These are phyloP conservation scores for Kockovaella imperatae DNA, from an alignment of 768 basidiomycete genomes.

Conservation along the genomic window DNA sequence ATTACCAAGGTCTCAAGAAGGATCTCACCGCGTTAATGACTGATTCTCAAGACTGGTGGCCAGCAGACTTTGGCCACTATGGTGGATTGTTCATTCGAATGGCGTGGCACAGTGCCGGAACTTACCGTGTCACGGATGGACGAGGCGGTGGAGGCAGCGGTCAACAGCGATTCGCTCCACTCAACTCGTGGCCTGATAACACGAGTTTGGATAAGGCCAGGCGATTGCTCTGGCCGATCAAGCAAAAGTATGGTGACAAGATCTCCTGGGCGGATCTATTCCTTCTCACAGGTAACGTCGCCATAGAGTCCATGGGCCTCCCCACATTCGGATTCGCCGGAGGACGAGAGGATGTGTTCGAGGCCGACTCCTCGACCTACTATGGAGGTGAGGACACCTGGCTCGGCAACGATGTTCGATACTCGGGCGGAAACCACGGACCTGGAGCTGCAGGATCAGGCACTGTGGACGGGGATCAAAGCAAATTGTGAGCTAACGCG, in stretches of 20 bases:
- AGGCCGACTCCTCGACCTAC: constrained; percentile 7
- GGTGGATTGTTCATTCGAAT: constrained; percentile 5
- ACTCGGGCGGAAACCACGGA: constrained; percentile 1
- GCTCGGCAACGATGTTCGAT: constrained; percentile 5
- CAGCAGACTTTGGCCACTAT: constrained; percentile 7
- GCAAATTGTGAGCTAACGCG: too few relatives aligned
- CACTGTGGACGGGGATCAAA: constrained; percentile 2
- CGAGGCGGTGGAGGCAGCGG: constrained; percentile 3
- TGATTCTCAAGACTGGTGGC: constrained; percentile 7
- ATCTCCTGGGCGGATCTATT: constrained; percentile 9
- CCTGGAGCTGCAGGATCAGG: neutral
- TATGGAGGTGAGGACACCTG: constrained; percentile 3
- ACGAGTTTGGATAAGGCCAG: constrained; percentile 1
- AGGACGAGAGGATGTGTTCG: constrained; percentile 1
- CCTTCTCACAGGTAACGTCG: constrained; percentile 6
- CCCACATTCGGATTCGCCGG: constrained; percentile 2
- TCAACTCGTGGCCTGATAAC: constrained; percentile 6
- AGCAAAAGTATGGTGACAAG: constrained; percentile 8
- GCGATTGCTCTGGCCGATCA: constrained; percentile 4
- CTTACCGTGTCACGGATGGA: constrained; percentile 1
- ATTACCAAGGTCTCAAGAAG: constrained; percentile 7
- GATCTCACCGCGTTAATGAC: constrained; percentile 6
- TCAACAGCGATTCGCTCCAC: constrained; percentile 5
- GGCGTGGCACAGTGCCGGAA: constrained; percentile 7
- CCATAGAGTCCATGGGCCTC: constrained; percentile 6